phyloP scores from a whole-genome alignment of 1,284 basidiomycete genomes.

The Naganishia liquefaciens region DNA sequence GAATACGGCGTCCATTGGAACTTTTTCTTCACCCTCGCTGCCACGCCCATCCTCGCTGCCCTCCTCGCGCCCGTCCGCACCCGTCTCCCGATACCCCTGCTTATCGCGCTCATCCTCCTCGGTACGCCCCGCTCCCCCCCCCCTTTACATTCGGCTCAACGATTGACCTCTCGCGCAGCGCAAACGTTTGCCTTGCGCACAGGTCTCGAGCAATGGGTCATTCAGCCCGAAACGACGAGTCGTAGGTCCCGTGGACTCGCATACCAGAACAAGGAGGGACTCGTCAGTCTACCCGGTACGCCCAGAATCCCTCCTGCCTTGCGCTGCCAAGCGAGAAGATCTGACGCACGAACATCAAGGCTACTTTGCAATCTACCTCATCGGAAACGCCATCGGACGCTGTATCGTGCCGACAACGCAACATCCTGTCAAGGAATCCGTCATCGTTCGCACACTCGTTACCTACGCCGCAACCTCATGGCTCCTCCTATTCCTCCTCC shows the following conservation, averaged over 20 bases:
- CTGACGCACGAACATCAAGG: slow-evolving; percentile 57
- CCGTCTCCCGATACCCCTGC: slow-evolving; percentile 62
- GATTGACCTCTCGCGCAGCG: slow-evolving; percentile 53
- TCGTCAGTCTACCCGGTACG: slow-evolving; percentile 74
- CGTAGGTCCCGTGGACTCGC: slow-evolving; percentile 61
- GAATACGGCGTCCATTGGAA: slow-evolving; percentile 99
- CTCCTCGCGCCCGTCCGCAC: slow-evolving; percentile 66
- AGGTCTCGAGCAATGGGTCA: slow-evolving; percentile 65
- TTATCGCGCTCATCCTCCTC: slow-evolving; percentile 67
- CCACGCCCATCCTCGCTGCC: slow-evolving; percentile 75
- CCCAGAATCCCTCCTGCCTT: slow-evolving; percentile 7
- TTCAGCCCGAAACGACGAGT: slow-evolving; percentile 57
- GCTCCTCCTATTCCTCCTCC: slow-evolving; percentile 60
- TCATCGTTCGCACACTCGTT: slow-evolving; percentile 4
- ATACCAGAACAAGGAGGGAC: slow-evolving; percentile 87
- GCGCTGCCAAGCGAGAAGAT: not conserved
- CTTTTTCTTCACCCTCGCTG: slow-evolving; percentile 90
- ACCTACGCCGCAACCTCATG: slow-evolving; percentile 68
- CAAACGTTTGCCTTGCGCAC: slow-evolving; percentile 69
- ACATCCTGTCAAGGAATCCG: not conserved
- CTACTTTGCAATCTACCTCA: slow-evolving; percentile 83
- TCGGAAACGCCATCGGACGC: slow-evolving; percentile 80
- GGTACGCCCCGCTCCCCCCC: slow-evolving; percentile 56
- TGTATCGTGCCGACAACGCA: slow-evolving; percentile 56
- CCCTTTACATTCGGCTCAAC: not conserved